Evolutionary conservation across 2,329 filamentous ascomycete genomes (phyloP).

Genomic region (Venturia nashicola): DNA sequence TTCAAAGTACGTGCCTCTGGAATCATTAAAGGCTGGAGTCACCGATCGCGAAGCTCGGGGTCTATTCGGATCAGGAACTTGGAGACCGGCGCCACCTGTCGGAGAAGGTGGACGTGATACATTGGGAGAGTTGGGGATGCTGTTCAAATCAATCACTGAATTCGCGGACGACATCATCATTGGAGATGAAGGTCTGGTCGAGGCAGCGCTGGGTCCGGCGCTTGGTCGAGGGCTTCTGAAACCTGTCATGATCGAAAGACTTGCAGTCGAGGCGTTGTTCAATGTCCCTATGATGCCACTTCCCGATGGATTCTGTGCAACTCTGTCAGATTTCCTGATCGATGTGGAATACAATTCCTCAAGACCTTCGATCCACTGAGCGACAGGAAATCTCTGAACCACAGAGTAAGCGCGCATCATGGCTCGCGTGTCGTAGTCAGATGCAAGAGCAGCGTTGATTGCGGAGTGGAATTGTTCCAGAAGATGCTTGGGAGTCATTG

Average conservation of each 20-base stretch:
- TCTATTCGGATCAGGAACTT: slow-evolving; percentile 40
- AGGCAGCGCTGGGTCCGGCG: neutral
- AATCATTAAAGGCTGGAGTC: neutral
- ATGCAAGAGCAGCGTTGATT: slow-evolving; percentile 47
- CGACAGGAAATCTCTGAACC: slow-evolving; percentile 56
- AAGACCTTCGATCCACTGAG: slow-evolving; percentile 53
- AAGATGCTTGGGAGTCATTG: slow-evolving; percentile 48
- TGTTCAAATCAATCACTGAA: slow-evolving; percentile 53
- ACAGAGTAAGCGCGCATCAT: slow-evolving; percentile 53
- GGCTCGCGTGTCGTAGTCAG: slow-evolving; percentile 41
- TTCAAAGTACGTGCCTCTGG: neutral
- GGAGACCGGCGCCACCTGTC: neutral
- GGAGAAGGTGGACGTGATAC: neutral
- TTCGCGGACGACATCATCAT: slow-evolving; percentile 42
- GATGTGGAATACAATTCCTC: slow-evolving; percentile 49
- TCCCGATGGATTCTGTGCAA: neutral
- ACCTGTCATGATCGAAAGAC: neutral
- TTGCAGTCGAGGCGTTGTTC: neutral
- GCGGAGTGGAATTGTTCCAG: slow-evolving; percentile 53
- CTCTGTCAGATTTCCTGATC: slow-evolving; percentile 30
- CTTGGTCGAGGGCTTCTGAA: neutral
- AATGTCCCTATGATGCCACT: neutral
- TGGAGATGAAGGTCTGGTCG: neutral
- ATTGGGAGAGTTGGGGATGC: neutral
- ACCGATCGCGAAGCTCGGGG: slow-evolving; percentile 45